Evolutionary conservation across 2,329 filamentous ascomycete genomes (phyloP).

Genomic region (Akanthomyces lecanii): DNA sequence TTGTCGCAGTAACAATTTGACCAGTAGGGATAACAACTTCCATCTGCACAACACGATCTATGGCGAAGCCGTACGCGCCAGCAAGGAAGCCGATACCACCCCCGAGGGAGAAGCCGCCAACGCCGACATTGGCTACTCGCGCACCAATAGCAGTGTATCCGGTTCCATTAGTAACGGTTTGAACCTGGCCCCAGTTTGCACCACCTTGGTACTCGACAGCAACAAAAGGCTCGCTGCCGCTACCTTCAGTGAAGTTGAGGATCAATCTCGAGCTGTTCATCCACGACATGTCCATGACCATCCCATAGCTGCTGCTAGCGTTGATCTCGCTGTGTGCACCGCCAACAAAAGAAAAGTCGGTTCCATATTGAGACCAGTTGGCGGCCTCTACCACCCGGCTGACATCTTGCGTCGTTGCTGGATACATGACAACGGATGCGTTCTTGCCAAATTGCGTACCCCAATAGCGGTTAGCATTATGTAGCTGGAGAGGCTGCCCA

Average conservation of each 20-base stretch:
- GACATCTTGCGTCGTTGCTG: slow-evolving; percentile 14
- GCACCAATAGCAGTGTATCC: slow-evolving; percentile 31
- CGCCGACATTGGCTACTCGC: slow-evolving; percentile 37
- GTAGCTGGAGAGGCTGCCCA: slow-evolving; percentile 17
- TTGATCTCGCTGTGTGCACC: slow-evolving; percentile 13
- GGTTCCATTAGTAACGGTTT: slow-evolving; percentile 17
- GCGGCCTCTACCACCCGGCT: slow-evolving; percentile 15
- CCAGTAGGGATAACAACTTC: slow-evolving; percentile 45
- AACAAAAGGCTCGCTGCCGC: background rate
- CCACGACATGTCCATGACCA: slow-evolving; percentile 18
- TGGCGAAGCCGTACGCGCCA: slow-evolving; percentile 40
- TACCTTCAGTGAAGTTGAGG: background rate
- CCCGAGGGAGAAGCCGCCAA: slow-evolving; percentile 41
- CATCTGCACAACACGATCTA: slow-evolving; percentile 39
- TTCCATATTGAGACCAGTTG: background rate
- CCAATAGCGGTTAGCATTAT: slow-evolving; percentile 18
- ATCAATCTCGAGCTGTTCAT: slow-evolving; percentile 14
- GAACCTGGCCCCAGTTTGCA: slow-evolving; percentile 18
- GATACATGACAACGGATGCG: slow-evolving; percentile 18
- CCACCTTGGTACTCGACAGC: slow-evolving; percentile 18
- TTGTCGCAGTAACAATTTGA: slow-evolving; percentile 38
- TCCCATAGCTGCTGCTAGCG: slow-evolving; percentile 14
- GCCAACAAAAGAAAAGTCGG: slow-evolving; percentile 17
- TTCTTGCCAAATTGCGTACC: slow-evolving; percentile 18
- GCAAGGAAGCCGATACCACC: slow-evolving; percentile 48